These are phyloP conservation scores for Tricholoma sp. DNA, from an alignment of 768 basidiomycete genomes.

Conservation along the genomic window DNA sequence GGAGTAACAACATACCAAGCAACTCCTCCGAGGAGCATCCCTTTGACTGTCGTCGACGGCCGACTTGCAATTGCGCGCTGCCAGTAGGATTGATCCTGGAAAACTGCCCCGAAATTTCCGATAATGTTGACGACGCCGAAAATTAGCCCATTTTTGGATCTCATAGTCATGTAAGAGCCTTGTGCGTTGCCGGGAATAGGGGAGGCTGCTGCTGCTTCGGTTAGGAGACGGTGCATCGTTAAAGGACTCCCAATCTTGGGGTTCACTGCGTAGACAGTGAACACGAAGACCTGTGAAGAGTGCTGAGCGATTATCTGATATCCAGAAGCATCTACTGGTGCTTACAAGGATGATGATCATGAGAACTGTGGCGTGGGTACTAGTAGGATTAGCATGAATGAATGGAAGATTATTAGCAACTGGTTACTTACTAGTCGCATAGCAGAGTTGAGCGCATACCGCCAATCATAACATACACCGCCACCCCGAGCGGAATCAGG, in stretches of 20 bases:
- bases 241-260: constrained; percentile 75
- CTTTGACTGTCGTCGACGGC: constrained; percentile 84
- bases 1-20: constrained; percentile 55
- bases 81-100: constrained; percentile 78
- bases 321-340: neutral
- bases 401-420: neutral
- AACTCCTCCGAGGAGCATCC: constrained; percentile 82
- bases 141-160: constrained; percentile 71
- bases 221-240: constrained; percentile 77
- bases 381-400: constrained; percentile 20
- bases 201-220: constrained; percentile 40
- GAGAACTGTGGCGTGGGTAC: constrained; percentile 83
- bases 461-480: constrained; percentile 83
- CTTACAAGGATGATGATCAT: constrained; percentile 74
- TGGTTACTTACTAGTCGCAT: constrained; percentile 69
- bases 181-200: constrained; percentile 81
- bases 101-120: constrained; percentile 68
- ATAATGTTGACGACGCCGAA: constrained; percentile 87
- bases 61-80: constrained; percentile 86
- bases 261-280: constrained; percentile 80
- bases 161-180: constrained; percentile 82
- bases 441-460: constrained; percentile 84
- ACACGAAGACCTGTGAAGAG: constrained; percentile 36
- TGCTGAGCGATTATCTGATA: neutral
- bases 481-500: constrained; percentile 82